Conservation (phyloP, 257 asterid genomes). For the Verbascum thapsus region DNA sequence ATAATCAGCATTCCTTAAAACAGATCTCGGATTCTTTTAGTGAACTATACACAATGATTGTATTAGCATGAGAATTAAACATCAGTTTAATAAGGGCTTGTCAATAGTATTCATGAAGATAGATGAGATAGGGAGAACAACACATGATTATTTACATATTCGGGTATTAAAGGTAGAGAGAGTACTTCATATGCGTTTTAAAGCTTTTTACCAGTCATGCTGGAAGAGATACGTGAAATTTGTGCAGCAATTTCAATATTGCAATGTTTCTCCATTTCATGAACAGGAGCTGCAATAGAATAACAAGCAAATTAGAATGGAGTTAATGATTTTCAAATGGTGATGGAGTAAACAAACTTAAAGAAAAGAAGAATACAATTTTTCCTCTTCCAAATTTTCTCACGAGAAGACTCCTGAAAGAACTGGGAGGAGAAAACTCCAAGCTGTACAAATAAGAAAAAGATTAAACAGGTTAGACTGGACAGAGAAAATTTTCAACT, state of each 20-base stretch:
- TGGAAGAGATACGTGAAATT: conserved; percentile 66
- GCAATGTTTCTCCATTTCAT: conserved; percentile 97
- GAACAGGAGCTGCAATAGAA: conserved; percentile 77
- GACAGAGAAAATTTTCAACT: conserved; percentile 5
- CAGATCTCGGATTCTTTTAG: neutral
- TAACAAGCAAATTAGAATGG: conserved; percentile 30
- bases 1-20: neutral
- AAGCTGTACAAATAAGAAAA: conserved; percentile 58
- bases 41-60: neutral
- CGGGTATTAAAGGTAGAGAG: conserved; percentile 19
- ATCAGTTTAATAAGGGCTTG: conserved; percentile 2
- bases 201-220: conserved; percentile 61
- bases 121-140: conserved; percentile 10
- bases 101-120: conserved; percentile 10
- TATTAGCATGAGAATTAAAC: neutral
- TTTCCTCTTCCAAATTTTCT: conserved; percentile 87
- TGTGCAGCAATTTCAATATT: conserved; percentile 96
- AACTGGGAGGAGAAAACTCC: conserved; percentile 98
- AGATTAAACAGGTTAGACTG: conserved; percentile 24
- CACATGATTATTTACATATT: neutral
- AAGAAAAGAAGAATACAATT: conserved; percentile 54
- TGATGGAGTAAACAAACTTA: conserved; percentile 17
- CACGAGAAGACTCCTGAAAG: conserved; percentile 96
- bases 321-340: conserved; percentile 26
- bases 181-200: too few species aligned